Conservation (phyloP, 192 early-diverging fungal genomes). For the Backusella sp. region DNA sequence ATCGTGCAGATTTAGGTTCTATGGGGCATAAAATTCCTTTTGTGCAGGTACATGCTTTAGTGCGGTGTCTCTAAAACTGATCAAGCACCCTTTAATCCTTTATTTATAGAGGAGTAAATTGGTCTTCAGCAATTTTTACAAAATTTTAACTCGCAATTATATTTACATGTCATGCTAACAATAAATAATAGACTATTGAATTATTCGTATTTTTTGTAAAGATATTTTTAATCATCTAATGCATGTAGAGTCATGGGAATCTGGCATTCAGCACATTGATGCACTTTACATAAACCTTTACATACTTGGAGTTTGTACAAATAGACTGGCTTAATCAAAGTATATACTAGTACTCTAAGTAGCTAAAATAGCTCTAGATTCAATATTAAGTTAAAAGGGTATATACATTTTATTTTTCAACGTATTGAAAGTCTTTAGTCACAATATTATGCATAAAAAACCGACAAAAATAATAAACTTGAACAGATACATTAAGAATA, state of each 20-base stretch:
- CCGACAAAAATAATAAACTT: too few relatives aligned
- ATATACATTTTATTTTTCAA: too few relatives aligned
- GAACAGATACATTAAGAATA: too few relatives aligned
- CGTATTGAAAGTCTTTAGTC: too few relatives aligned
- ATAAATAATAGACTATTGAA: not conserved
- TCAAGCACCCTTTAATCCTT: not conserved
- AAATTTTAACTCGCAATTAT: not conserved
- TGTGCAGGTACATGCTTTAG: not conserved
- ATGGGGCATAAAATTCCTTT: not conserved
- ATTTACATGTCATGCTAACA: not conserved
- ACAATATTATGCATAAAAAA: too few relatives aligned
- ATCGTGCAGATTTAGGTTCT: not conserved
- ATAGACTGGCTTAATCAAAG: not conserved
- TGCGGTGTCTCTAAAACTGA: not conserved
- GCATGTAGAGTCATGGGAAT: not conserved
- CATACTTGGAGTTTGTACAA: not conserved
- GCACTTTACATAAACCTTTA: not conserved
- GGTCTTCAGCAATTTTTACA: too few relatives aligned
- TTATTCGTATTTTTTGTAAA: not conserved
- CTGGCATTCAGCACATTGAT: not conserved
- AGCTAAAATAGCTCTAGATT: not conserved
- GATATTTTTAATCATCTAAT: not conserved
- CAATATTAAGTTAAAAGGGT: not conserved
- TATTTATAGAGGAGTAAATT: not conserved
- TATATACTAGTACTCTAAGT: not conserved